Evolutionary conservation across 2,329 filamentous ascomycete genomes (phyloP), one percentile per base, ranked within the genome.

Genomic region (Cryphonectria parasitica): DNA sequence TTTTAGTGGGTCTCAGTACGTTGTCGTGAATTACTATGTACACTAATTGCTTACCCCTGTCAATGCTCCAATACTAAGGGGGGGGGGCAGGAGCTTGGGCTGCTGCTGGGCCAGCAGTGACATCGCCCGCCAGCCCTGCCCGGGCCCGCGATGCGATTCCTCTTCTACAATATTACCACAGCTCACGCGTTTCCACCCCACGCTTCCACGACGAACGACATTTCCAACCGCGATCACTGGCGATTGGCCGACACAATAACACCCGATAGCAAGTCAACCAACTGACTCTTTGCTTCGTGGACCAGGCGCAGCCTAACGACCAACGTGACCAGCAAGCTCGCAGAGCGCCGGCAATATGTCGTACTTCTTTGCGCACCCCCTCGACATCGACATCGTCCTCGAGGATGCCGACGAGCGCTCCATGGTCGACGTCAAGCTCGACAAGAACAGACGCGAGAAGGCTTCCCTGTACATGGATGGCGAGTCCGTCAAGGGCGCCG

Each of bases 301-400:
- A 39, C 17, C 3, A 34, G 36, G 22, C 11, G 31, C 11, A n/a
- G 5, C 49, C 69, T 67, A 69, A 68, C 72, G 77, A 58, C 31
- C 70, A 72, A 13, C 63, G 25, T 22, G 68, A 56, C 56, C 69
- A 66, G 60, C 71, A 58, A 72, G 68, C 72, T 71, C 71, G 65
- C 71, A 61, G 67, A 67, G 70, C 67, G 70, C 69, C 71, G 74
- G 76, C 77, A 81, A 75, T 76, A 98, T 98, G 96, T 97, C 96
- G 76, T 97, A 97, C 85, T 97, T 97, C 85, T 99, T 98, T 86
- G 95, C 95, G 76, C 98, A 95, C 72, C 96, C 96, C 68, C 93
- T 99, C 83, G 96, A 99, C 83, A 99, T 99, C 84, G 96, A 99
- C 85, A 92, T 99, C 79, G 94, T 98, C 77, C 93, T 99, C 77